Evolutionary conservation across 1,284 basidiomycete genomes (phyloP).

Genomic region (Cryptococcus sp.): DNA sequence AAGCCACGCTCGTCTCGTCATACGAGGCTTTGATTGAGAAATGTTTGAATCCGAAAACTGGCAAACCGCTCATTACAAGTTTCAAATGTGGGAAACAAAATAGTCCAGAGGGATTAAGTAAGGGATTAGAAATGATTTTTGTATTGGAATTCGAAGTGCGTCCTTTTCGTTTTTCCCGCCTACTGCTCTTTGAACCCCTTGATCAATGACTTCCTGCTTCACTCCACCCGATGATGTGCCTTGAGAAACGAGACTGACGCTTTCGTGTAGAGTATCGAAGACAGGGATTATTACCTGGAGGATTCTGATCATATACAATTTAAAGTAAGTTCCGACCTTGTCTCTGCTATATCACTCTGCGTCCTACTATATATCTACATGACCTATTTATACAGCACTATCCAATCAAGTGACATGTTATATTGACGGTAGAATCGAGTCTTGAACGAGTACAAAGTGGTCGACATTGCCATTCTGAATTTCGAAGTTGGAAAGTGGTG

Average conservation of each 20-base stretch:
- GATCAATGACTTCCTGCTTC: no score
- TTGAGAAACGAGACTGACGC: neutral
- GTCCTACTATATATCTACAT: no score
- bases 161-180: neutral
- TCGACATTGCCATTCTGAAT: neutral
- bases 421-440: neutral
- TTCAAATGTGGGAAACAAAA: conserved; percentile 36
- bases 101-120: conserved; percentile 28
- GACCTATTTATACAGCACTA: no score
- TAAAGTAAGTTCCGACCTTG: conserved; percentile 33
- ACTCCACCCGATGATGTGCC: conserved; percentile 4
- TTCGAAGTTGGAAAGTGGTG: neutral
- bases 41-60: conserved; percentile 20
- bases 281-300: conserved; percentile 34
- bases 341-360: no score
- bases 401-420: no score
- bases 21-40: neutral
- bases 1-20: neutral
- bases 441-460: neutral
- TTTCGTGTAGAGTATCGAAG: conserved; percentile 22
- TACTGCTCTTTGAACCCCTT: neutral
- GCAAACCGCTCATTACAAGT: conserved; percentile 26
- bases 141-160: conserved; percentile 38
- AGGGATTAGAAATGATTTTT: conserved; percentile 37
- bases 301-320: conserved; percentile 35